phyloP scores from a whole-genome alignment of 306 rosid species.

The Potentilla sterilis region DNA sequence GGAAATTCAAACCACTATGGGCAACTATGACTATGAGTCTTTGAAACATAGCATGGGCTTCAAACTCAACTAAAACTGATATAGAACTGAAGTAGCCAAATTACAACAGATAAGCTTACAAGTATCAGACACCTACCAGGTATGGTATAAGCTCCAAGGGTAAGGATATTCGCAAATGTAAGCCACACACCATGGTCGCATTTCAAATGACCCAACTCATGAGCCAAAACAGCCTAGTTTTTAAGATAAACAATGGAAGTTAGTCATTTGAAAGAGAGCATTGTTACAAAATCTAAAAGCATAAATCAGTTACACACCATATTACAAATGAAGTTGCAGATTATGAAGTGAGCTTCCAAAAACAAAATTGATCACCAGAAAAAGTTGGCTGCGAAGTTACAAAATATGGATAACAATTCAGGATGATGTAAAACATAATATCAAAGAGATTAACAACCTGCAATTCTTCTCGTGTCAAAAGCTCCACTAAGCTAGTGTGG shows the following conservation, averaged over 20 bases:
- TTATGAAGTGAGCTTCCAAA: background rate
- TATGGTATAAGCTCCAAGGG: conserved; percentile 81
- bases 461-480: conserved; percentile 72
- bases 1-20: background rate
- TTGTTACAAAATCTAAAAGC: background rate
- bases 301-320: background rate
- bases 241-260: conserved; percentile 23
- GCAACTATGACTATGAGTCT: background rate
- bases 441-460: conserved; percentile 51
- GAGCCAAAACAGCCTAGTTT: conserved; percentile 94
- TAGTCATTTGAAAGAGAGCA: conserved; percentile 12
- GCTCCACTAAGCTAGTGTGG: conserved; percentile 98
- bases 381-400: background rate
- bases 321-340: background rate
- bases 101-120: background rate
- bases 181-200: conserved; percentile 99
- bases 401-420: background rate
- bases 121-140: conserved; percentile 63
- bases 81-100: background rate
- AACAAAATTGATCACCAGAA: background rate
- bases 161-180: conserved; percentile 90
- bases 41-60: background rate
- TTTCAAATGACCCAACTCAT: conserved; percentile 95
- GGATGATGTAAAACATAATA: background rate
- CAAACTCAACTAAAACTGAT: background rate